A percentile compares a stretch with the other conserved stretches of the same genome.
Conservation (phyloP, 2,329 filamentous ascomycete species). For the Neophaeococcomyces mojaviensis region DNA sequence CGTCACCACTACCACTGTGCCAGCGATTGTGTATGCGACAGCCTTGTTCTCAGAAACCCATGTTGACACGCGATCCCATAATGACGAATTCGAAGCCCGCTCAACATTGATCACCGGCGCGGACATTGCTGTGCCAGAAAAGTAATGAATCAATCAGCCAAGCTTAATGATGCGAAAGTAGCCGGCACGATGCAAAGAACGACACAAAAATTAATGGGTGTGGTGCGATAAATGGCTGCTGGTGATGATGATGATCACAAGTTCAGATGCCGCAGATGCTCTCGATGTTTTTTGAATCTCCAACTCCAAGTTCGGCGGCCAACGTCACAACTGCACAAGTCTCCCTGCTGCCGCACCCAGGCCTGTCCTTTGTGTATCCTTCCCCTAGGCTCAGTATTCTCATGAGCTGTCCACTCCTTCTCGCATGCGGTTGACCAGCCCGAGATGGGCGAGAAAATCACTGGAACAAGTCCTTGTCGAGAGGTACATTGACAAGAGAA, state of each 20-base stretch:
- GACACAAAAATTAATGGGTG: no score
- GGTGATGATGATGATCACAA: no score
- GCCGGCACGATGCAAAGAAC: no score
- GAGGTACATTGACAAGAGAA: background rate
- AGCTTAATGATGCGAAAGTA: no score
- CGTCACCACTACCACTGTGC: constrained; percentile 83
- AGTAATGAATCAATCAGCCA: background rate
- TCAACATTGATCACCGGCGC: constrained; percentile 1
- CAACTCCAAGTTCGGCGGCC: background rate
- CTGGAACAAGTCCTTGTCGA: background rate
- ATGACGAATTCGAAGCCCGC: constrained; percentile 48
- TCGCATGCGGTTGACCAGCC: constrained; percentile 5
- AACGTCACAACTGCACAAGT: background rate
- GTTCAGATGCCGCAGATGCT: no score
- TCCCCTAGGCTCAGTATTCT: background rate
- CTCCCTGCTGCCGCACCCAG: background rate
- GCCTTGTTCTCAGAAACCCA: constrained; percentile 97
- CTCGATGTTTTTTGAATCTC: background rate
- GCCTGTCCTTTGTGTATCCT: no score
- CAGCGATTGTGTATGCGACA: constrained; percentile 90
- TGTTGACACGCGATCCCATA: constrained; percentile 82
- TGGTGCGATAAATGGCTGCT: no score
- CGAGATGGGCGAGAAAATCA: constrained; percentile 1
- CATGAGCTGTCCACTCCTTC: background rate
- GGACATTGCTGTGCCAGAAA: background rate